A percentile compares a stretch with the other conserved stretches of the same genome.
These are phyloP conservation scores for Sporothrix variecibatus DNA, from an alignment of 2,329 filamentous ascomycete genomes.

Conservation along the genomic window DNA sequence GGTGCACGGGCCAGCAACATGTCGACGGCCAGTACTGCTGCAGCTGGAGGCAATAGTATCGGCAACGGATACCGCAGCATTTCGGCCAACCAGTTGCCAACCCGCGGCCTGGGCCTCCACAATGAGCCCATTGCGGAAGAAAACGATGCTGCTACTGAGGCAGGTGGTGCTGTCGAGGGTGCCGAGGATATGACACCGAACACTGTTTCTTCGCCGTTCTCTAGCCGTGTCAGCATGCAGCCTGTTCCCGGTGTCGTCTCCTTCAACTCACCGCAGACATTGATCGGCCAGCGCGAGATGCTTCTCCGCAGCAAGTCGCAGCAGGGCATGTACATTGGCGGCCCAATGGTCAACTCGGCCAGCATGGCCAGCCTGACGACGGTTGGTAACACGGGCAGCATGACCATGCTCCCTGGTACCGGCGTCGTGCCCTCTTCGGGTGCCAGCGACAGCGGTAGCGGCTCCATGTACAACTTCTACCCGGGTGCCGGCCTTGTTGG, in stretches of 20 bases:
- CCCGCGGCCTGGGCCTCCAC: slow-evolving; percentile 35
- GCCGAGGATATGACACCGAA: not conserved
- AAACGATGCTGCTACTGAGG: slow-evolving; percentile 27
- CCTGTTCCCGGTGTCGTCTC: slow-evolving; percentile 51
- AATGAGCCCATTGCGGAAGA: slow-evolving; percentile 51
- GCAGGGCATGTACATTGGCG: slow-evolving; percentile 40
- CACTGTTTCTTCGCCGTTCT: not conserved
- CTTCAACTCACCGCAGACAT: slow-evolving; percentile 55
- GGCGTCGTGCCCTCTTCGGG: slow-evolving; percentile 15
- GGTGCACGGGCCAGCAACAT: slow-evolving; percentile 23
- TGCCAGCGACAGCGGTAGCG: slow-evolving; percentile 18
- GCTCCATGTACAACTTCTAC: slow-evolving; percentile 20
- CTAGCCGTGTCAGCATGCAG: slow-evolving; percentile 32
- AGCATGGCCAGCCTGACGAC: slow-evolving; percentile 22
- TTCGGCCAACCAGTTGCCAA: slow-evolving; percentile 31
- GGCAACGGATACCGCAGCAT: slow-evolving; percentile 32
- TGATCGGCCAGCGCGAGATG: slow-evolving; percentile 58
- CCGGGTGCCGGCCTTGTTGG: slow-evolving; percentile 3
- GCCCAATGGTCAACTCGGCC: slow-evolving; percentile 29
- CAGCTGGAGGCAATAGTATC: not conserved
- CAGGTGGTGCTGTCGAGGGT: not conserved
- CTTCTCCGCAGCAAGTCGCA: slow-evolving; percentile 56
- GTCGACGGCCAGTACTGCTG: not conserved
- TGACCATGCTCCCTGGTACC: slow-evolving; percentile 42
- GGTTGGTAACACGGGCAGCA: slow-evolving; percentile 38